Evolutionary conservation across 257 asterid species (phyloP), one percentile per base, ranked within the genome.

Genomic region (Ehretia macrophylla): DNA sequence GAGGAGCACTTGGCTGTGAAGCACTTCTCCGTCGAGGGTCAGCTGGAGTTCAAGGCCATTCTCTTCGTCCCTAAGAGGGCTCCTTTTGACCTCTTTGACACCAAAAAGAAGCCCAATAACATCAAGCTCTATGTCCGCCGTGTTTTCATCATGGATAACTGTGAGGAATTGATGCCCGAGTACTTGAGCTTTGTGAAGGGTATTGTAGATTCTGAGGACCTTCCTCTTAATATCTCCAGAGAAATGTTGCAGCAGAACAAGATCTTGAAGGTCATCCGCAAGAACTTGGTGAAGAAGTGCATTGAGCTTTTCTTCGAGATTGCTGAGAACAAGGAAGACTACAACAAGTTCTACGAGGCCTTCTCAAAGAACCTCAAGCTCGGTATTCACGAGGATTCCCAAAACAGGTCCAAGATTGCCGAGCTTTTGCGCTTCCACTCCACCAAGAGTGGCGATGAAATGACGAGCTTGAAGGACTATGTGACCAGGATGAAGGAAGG

Each of bases 281-380:
- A 82, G 79, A 82, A 82, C 56, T 62, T 82, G 75, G 88, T 82
- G 12, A 82, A 82, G 79, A 82, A 82, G 70, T 82, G 88, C 59
- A 47, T 82, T 19, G 88, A 82, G 74, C 77, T 82, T 5, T 73
- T 82, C 81, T 79, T 75, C 58, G 85, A 82, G 62, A 68, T 82
- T 37, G 88, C 88, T n/a, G 88, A 76, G 75, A 82, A 82, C 70
- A 78, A 81, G 67, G 87, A 81, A 42, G 85, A 81, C n/a, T 77
- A 81, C 65, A 68, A 70, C 71, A 81, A 81, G 58, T 81, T 81
- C 50, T 81, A 81, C 0, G 86, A 81, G 66, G 69, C 86, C 8
- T 81, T 81, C 72, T 77, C 83, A 3, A 81, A 81, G 67, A 81
- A 81, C 58, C 67, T 81, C 17, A 81, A 81, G 75, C 82, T 81